Evolutionary conservation across 1,284 basidiomycete species (phyloP), one percentile per base, ranked within the genome.

Genomic region (Mycosarcoma maydis): DNA sequence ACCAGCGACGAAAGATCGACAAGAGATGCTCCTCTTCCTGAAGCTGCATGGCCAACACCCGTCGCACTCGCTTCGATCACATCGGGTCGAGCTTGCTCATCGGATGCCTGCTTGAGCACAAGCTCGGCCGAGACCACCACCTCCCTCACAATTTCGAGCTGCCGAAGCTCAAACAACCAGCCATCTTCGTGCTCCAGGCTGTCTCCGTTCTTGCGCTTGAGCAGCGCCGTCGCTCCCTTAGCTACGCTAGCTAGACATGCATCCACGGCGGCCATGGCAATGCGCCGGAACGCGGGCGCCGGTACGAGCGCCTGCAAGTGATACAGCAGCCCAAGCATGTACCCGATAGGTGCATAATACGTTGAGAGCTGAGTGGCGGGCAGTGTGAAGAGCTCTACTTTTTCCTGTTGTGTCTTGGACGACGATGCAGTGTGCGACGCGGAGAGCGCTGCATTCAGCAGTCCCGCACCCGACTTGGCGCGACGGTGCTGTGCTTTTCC

Each of bases 391-490:
- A 72, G 67, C 48, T 62, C 24, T 32, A 72, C 61, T 27, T 64
- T 65, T 6, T 56, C 56, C 19, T 58, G 49, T 43, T 46, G 49
- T 13, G 41, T 40, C 23, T 37, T 61, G 6, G 58, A 57, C 1
- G 53, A 42, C 2, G 61, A 71, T 1, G 62, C 51, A 3, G 60
- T 50, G 19, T 57, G 61, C 17, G 60, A 65, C 4, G 59, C 50
- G 0, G 55, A 46, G 8, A 64, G 45, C 2, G 69, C 70, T 14
- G 70, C 70, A 45, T 72, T 60, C 2, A 72, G 44, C 36, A 72
- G 22, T 0, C 70, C 70, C 6, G 70, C 70, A 3, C 70, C 70
- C 2, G 66, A 69, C 52, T 62, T 72, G 29, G 38, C 69, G 7
- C 70, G 38, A 8, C 54, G 46, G 32, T 68, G 69, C n/a, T 42